These are phyloP conservation scores for Aspergillus awamori DNA, from an alignment of 2,329 filamentous ascomycete species.

Conservation along the genomic window DNA sequence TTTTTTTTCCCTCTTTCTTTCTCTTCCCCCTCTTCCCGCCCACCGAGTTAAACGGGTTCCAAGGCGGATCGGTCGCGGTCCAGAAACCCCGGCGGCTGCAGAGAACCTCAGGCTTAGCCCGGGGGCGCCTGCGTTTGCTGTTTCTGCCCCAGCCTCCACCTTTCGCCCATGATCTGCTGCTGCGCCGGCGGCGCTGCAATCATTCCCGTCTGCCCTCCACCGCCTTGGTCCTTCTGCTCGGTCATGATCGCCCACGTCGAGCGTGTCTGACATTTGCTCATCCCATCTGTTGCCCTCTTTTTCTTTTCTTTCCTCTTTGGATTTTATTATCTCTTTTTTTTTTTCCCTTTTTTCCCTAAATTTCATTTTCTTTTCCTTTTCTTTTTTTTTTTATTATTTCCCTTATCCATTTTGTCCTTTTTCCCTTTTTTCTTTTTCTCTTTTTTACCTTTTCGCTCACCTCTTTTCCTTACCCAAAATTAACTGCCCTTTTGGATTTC, in stretches of 20 bases:
- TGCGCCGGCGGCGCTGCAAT: constrained; percentile 22
- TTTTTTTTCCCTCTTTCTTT: constrained; percentile 11
- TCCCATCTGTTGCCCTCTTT: constrained; percentile 28
- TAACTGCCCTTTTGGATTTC: not conserved
- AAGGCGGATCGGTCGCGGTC: constrained; percentile 14
- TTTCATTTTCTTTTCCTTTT: constrained; percentile 10
- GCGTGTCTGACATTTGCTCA: constrained; percentile 31
- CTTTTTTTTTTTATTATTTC: constrained; percentile 1
- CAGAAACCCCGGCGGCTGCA: constrained; percentile 21
- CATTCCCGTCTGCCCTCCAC: constrained; percentile 15
- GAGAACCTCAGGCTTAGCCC: constrained; percentile 21
- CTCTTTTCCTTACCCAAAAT: not conserved
- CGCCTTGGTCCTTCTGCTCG: constrained; percentile 17
- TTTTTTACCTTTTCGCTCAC: constrained; percentile 1
- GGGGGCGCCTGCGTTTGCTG: constrained; percentile 25
- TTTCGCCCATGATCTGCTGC: constrained; percentile 29
- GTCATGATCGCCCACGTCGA: constrained; percentile 23
- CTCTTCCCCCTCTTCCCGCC: constrained; percentile 10
- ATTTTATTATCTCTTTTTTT: constrained; percentile 27
- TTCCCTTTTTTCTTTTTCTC: constrained; percentile 6
- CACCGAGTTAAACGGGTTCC: constrained; percentile 14
- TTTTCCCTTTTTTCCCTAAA: constrained; percentile 28
- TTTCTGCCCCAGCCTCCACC: constrained; percentile 31
- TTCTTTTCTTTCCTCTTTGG: constrained; percentile 15
- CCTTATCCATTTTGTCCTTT: not conserved